Base-by-base conservation (phyloP, 2,329 filamentous ascomycete species). In the Exophiala sp. region DNA sequence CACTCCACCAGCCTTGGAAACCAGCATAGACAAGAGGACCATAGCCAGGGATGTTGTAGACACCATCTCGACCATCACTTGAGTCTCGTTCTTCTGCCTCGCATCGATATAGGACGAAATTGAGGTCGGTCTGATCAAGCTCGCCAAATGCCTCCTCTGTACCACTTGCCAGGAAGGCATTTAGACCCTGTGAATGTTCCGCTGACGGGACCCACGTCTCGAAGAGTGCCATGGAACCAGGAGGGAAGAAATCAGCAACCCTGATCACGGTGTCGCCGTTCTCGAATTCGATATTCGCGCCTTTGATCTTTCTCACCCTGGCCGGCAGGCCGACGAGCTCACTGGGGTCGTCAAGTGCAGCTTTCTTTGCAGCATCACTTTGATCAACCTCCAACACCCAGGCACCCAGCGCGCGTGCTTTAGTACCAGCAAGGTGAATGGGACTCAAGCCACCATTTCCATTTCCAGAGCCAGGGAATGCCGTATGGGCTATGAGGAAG, bases 1-100 rank as follows among this genome's bases (percentile, higher is more conserved):
- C 77, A 68, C 91, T 96, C 91, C 92, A 96, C 92, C 94, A 99
- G 35, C 95, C 95, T 70, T 99, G 94, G n/a, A 99, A 79, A 57
- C 94, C 94, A 56, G 92, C 92, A 70, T 97, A 99, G 2, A 96
- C 89, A 39, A 96, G 80, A 55, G 87, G 84, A 2, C 91, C 92
- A 66, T 91, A 78, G 1, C 86, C 85, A 1, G 94, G 94, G 60
- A 99, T 87, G 48, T 85, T 82, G 72, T 97, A 99, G 7, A 86
- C 85, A n/a, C 94, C 92, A 68, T 96, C 89, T 55, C 82, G 80
- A 3, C 90, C 89, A 47, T 80, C 81, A 60, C 88, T 96, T 5
- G 82, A 83, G 62, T 94, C 90, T 44, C 83, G 82, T 71, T 89
- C 95, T 70, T 99, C 94, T 2, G 90, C 84, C 57, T 97, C 91